Evolutionary conservation across 768 basidiomycete species (phyloP).

Genomic region (Mycena vulgaris): DNA sequence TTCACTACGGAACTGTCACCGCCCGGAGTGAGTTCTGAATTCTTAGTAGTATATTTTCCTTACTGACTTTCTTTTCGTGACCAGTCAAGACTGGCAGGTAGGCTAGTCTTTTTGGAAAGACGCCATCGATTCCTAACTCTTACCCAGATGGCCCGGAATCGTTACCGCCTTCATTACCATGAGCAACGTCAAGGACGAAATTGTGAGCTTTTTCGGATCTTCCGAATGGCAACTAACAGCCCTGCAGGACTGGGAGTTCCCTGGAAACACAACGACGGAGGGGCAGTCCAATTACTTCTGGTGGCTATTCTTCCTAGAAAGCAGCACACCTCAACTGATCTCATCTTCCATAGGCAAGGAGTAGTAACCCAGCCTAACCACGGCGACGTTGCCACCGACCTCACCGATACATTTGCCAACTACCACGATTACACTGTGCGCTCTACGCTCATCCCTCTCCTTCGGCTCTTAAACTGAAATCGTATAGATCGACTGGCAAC

Average conservation of each 20-base stretch:
- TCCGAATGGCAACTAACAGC: not conserved
- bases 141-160: too few species aligned
- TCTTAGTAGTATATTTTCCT: not conserved
- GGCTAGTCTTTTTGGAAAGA: conserved; percentile 86
- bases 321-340: too few species aligned
- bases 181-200: conserved; percentile 88
- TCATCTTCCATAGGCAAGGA: conserved; percentile 69
- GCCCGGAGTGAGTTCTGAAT: conserved; percentile 62
- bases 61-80: conserved; percentile 4
- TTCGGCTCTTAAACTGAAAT: not conserved
- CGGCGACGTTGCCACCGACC: conserved; percentile 63
- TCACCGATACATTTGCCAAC: conserved; percentile 76
- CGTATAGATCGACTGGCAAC: conserved; percentile 85
- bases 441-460: conserved; percentile 10
- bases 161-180: conserved; percentile 91
- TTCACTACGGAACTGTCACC: conserved; percentile 87
- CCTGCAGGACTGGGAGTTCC: conserved; percentile 83
- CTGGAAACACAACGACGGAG: conserved; percentile 71
- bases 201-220: conserved; percentile 44
- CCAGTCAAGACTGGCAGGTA: conserved; percentile 85
- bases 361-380: conserved; percentile 62
- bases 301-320: too few species aligned
- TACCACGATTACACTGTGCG: conserved; percentile 86
- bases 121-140: too few species aligned
- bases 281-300: conserved; percentile 90